Evolutionary conservation across 441 rosid genomes (phyloP).

Genomic region (Caryocar brasiliense): DNA sequence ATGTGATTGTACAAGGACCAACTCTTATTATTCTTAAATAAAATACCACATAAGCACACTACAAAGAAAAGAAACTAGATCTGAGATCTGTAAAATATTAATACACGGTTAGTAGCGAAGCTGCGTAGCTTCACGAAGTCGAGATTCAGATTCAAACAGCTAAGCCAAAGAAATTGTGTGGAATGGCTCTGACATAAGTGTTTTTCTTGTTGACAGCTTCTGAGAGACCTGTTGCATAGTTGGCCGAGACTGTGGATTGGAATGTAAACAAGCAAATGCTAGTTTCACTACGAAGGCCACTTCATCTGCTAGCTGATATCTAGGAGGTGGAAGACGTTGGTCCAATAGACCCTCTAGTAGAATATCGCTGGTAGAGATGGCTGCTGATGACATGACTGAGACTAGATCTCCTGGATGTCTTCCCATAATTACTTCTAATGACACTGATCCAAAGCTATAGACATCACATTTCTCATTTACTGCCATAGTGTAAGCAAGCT

Average conservation of each 20-base stretch:
- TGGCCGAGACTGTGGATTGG: constrained; percentile 5
- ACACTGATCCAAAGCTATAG: not conserved
- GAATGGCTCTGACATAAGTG: constrained; percentile 4
- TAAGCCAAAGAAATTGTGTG: no score
- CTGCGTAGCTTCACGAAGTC: no score
- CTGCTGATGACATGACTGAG: not conserved
- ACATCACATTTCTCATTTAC: no score
- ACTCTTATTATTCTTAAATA: no score
- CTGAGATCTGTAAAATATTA: no score
- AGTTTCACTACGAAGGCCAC: not conserved
- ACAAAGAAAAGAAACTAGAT: no score
- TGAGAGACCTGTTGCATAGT: constrained; percentile 15
- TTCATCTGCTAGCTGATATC: not conserved
- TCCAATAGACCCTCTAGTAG: constrained; percentile 6
- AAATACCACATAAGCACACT: no score
- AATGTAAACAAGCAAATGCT: constrained; percentile 10
- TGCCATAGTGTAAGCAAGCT: no score
- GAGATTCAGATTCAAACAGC: no score
- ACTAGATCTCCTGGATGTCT: constrained; percentile 1
- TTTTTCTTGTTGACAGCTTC: not conserved
- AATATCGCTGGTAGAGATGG: not conserved
- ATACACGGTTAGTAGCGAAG: no score
- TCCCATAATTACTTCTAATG: constrained; percentile 2
- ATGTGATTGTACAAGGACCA: no score
- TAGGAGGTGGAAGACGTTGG: not conserved